phyloP scores from a whole-genome alignment of 2,329 filamentous ascomycete genomes.

The Ascochyta pisi region DNA sequence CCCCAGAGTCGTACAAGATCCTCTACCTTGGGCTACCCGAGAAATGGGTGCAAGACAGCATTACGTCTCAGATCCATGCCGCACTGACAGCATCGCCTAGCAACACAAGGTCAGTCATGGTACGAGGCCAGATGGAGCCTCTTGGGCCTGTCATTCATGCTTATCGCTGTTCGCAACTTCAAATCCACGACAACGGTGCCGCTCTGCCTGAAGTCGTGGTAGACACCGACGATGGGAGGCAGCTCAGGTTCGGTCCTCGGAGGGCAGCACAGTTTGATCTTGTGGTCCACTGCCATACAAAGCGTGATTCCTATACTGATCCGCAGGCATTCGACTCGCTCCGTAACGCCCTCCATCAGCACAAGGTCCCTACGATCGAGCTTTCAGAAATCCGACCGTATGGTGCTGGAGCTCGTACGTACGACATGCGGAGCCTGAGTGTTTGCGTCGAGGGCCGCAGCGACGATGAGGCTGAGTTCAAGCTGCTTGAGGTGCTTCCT shows the following conservation, averaged over 20 bases:
- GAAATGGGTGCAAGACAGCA: slow-evolving; percentile 40
- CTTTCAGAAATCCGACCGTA: slow-evolving; percentile 40
- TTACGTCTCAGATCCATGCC: slow-evolving; percentile 39
- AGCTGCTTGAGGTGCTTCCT: slow-evolving; percentile 40
- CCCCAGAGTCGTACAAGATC: slow-evolving; percentile 41
- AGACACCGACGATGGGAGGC: slow-evolving; percentile 30
- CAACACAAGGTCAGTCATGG: slow-evolving; percentile 45
- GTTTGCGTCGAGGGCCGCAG: slow-evolving; percentile 42
- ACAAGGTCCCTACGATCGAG: slow-evolving; percentile 41
- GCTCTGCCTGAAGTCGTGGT: slow-evolving; percentile 10
- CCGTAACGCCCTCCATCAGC: slow-evolving; percentile 31
- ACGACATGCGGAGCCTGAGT: slow-evolving; percentile 32
- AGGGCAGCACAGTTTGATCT: slow-evolving; percentile 34
- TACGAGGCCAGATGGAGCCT: slow-evolving; percentile 43
- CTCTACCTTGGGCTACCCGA: slow-evolving; percentile 42
- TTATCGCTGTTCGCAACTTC: slow-evolving; percentile 35
- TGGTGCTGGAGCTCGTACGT: slow-evolving; percentile 27
- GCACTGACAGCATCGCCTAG: slow-evolving; percentile 41
- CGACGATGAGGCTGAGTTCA: slow-evolving; percentile 28
- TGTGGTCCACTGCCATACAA: slow-evolving; percentile 41
- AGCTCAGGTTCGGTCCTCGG: slow-evolving; percentile 29
- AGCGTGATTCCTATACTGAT: slow-evolving; percentile 17
- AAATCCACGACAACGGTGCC: slow-evolving; percentile 16
- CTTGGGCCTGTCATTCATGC: slow-evolving; percentile 39
- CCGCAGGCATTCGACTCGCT: slow-evolving; percentile 29